Conservation (phyloP, 768 basidiomycete species). For the Russula griseocarnosa region DNA sequence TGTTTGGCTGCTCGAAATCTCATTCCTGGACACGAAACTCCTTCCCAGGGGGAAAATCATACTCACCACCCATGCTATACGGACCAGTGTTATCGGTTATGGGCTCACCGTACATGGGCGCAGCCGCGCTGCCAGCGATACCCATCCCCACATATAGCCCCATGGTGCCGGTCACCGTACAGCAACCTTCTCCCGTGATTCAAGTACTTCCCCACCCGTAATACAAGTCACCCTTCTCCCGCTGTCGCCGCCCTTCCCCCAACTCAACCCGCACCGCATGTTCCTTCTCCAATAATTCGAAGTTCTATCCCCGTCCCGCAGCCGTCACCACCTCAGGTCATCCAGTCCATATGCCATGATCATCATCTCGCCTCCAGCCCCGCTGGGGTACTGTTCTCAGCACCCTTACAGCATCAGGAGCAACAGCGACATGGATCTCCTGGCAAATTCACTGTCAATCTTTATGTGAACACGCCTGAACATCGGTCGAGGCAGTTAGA, state of each 20-base stretch:
- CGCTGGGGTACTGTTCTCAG: background rate
- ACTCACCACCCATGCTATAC: background rate
- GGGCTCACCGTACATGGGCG: background rate
- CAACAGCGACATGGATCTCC: background rate
- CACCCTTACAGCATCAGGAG: background rate
- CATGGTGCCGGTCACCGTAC: background rate
- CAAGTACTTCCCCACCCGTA: background rate
- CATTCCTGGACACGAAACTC: conserved; percentile 4
- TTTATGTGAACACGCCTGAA: background rate
- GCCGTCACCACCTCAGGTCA: background rate
- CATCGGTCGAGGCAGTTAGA: background rate
- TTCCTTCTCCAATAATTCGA: background rate
- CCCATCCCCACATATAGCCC: background rate
- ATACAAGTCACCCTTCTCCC: background rate
- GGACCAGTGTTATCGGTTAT: background rate
- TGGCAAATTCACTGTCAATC: background rate
- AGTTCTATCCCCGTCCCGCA: background rate
- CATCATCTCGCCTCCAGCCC: background rate
- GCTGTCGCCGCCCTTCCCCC: no score
- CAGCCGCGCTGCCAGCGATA: background rate
- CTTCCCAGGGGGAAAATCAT: conserved; percentile 2
- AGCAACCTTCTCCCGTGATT: background rate
- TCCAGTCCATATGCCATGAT: background rate
- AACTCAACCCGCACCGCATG: background rate
- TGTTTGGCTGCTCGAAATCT: background rate